Evolutionary conservation across 257 asterid species (phyloP).

Genomic region (Nicotiana benthamiana): DNA sequence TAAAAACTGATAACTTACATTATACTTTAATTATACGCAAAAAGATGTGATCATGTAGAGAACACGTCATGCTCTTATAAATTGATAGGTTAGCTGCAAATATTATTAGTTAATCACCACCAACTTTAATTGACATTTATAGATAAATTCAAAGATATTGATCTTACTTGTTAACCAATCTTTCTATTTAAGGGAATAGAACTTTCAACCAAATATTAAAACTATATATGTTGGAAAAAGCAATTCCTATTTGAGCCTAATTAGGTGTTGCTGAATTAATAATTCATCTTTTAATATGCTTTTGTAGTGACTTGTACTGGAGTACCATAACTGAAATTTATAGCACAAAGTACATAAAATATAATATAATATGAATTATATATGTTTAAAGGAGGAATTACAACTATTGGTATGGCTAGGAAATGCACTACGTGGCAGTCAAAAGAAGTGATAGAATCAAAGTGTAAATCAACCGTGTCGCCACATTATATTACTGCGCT

Average conservation of each 20-base stretch:
- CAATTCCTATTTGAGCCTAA: not conserved
- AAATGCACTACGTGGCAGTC: slow-evolving; percentile 27
- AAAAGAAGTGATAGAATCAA: not conserved
- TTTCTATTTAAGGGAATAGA: not conserved
- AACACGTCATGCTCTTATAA: not conserved
- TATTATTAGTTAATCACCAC: not conserved
- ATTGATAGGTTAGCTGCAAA: not conserved
- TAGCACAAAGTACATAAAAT: slow-evolving; percentile 2
- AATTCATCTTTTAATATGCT: not conserved
- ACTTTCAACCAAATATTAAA: not conserved
- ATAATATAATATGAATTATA: not conserved
- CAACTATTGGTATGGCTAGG: slow-evolving; percentile 12
- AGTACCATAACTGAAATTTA: not conserved
- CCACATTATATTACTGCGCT: not conserved
- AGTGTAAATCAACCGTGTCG: not conserved
- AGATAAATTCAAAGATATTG: not conserved
- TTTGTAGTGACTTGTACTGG: not conserved
- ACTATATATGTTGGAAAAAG: not conserved
- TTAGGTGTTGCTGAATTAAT: not conserved
- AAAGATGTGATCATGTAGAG: not conserved
- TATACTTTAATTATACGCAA: not conserved
- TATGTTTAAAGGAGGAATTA: not conserved
- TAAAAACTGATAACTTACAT: not conserved
- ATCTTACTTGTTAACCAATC: not conserved
- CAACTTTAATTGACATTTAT: not conserved